Base-by-base conservation (phyloP, 2,329 filamentous ascomycete genomes). In the Pyricularia sp. region DNA sequence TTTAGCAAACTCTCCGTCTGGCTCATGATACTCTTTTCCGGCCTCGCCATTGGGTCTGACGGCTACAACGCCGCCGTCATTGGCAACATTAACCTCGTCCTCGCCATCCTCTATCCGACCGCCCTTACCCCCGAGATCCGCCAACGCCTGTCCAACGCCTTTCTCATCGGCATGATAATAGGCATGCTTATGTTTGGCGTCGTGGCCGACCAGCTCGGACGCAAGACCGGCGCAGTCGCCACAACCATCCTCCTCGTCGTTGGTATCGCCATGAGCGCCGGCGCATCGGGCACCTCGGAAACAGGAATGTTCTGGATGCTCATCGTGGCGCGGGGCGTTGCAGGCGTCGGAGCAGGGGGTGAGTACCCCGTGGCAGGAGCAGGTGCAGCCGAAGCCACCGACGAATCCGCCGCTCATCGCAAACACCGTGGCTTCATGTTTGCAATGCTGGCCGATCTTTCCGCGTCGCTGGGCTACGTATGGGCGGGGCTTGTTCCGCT, bases 141-240 rank as follows among this genome's bases (percentile, higher is more conserved):
- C 72, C 79, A 81, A 2, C 79, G 85, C 7, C 80, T 88, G 2
- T 84, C 82, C 59, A 87, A 87, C 71, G 81, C 85, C 3, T 85
- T 84, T 70, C 77, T 86, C 6, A 81, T 87, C 66, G 86, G 85
- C 66, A 82, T 84, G 75, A 85, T 86, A 68, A 76, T 86, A 66
- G 85, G 85, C 68, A 87, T 86, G 81, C 75, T 87, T 6, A 76
- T 81, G 71, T 86, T 87, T 70, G 84, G 84, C 10, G 75, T 81
- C 12, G 73, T 83, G 10, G 82, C 83, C 71, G 84, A 85, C 73
- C 79, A 81, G 25, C 72, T 85, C 3, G 84, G 84, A n/a, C 79
- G 84, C 59, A 79, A 81, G 61, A 83, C 79, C 0, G 83, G 83
- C 14, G 80, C 81, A 58, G 75, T 85, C 4, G 77, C 78, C 4